Conservation (phyloP, 352 stramenopile genomes). For the Plasmopara muralis region DNA sequence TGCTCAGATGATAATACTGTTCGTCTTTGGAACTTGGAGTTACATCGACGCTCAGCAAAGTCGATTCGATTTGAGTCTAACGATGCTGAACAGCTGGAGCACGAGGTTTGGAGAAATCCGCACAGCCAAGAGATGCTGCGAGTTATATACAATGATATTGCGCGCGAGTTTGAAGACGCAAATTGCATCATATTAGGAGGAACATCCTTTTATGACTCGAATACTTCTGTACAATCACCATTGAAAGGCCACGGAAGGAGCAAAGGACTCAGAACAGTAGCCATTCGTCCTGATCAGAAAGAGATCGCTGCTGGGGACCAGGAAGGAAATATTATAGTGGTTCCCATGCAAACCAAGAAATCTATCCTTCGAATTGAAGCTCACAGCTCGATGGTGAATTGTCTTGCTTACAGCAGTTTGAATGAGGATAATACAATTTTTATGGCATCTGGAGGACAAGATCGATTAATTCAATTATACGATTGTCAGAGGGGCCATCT, state of each 20-base stretch:
- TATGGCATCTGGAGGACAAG: slow-evolving; percentile 69
- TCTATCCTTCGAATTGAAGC: slow-evolving; percentile 34
- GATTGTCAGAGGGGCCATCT: slow-evolving; percentile 37
- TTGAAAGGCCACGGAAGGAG: slow-evolving; percentile 24
- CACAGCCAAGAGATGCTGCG: slow-evolving; percentile 70
- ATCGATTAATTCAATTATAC: slow-evolving; percentile 79
- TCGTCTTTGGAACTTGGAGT: slow-evolving; percentile 80
- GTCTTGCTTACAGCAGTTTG: slow-evolving; percentile 40
- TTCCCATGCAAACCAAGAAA: slow-evolving; percentile 33
- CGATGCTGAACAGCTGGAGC: slow-evolving; percentile 8
- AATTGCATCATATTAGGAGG: slow-evolving; percentile 42
- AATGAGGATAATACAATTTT: slow-evolving; percentile 16
- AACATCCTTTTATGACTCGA: slow-evolving; percentile 39
- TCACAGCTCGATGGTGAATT: slow-evolving; percentile 74
- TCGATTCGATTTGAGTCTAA: slow-evolving; percentile 22
- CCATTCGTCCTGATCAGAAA: slow-evolving; percentile 49
- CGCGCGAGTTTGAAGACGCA: slow-evolving; percentile 37
- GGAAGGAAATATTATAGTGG: slow-evolving; percentile 56
- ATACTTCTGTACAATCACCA: slow-evolving; percentile 39
- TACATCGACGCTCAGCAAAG: slow-evolving; percentile 39
- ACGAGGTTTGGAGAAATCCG: slow-evolving; percentile 51
- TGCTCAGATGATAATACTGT: slow-evolving; percentile 84
- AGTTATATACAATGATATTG: slow-evolving; percentile 54
- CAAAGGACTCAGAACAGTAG: slow-evolving; percentile 39
- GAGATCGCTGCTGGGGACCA: slow-evolving; percentile 66